A percentile compares a stretch with the other conserved stretches of the same genome.
Conservation (phyloP, 495 filamentous ascomycete genomes). For the Neurospora africana region DNA sequence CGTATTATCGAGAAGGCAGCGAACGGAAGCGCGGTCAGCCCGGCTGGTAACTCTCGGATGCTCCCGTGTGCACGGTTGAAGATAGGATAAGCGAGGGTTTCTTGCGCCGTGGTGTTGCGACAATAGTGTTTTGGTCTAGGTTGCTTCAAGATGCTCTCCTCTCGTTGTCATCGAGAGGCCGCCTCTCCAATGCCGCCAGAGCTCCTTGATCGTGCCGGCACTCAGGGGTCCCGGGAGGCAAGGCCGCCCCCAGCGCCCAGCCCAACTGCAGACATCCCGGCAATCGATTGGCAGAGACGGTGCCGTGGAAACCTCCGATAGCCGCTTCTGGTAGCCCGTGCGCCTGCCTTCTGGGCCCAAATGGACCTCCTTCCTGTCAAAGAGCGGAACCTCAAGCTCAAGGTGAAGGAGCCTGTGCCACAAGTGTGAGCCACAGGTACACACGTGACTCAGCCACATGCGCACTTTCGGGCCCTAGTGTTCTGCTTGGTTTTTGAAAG, state of each 20-base stretch:
- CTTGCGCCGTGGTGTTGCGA: neutral
- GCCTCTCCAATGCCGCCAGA: neutral
- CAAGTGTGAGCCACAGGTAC: constrained; percentile 7
- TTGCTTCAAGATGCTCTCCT: neutral
- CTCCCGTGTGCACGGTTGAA: neutral
- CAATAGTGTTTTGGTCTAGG: neutral
- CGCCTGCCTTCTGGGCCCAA: neutral
- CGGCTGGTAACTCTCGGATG: neutral
- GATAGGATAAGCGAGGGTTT: neutral
- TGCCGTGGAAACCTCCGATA: neutral
- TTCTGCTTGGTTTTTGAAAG: constrained; percentile 19
- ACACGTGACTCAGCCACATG: constrained; percentile 26
- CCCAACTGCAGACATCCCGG: neutral
- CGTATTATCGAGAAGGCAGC: neutral
- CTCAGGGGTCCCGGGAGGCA: neutral
- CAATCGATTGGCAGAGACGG: constrained; percentile 9
- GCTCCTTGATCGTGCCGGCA: neutral
- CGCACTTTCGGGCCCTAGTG: constrained; percentile 15
- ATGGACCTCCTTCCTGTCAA: neutral
- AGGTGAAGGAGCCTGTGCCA: constrained; percentile 4
- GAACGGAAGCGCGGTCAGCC: neutral
- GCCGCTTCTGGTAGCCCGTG: neutral
- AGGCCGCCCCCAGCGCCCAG: neutral
- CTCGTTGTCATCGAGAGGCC: neutral
- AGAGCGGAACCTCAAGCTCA: neutral